phyloP scores from a whole-genome alignment of 805 yeast genomes.

The Myxozyma neotropica region DNA sequence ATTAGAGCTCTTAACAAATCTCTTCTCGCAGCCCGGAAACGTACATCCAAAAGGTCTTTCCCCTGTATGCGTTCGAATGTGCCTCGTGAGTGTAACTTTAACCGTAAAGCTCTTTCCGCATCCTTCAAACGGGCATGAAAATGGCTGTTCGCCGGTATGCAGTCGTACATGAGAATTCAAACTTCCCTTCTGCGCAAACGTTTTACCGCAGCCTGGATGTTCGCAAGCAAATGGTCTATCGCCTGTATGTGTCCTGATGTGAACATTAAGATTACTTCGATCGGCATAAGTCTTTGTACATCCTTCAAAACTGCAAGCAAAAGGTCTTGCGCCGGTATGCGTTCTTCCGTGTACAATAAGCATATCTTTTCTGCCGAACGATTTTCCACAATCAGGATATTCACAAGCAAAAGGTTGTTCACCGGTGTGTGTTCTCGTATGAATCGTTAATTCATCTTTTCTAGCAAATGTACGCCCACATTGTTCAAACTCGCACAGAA shows the following conservation, averaged over 20 bases:
- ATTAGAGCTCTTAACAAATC: conserved; percentile 60
- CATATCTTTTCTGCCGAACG: conserved; percentile 79
- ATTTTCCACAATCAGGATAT: conserved; percentile 62
- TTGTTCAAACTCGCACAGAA: conserved; percentile 59
- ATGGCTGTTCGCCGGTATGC: conserved; percentile 90
- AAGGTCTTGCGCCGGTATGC: conserved; percentile 90
- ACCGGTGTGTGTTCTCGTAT: conserved; percentile 81
- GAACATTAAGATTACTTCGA: conserved; percentile 85
- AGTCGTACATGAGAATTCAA: conserved; percentile 79
- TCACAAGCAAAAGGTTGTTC: conserved; percentile 80
- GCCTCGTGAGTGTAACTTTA: conserved; percentile 85
- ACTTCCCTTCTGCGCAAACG: conserved; percentile 52
- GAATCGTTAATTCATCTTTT: conserved; percentile 68
- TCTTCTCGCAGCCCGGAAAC: conserved; percentile 33
- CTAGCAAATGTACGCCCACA: conserved; percentile 52
- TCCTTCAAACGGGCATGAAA: conserved; percentile 74
- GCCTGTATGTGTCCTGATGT: conserved; percentile 71
- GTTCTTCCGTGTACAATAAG: conserved; percentile 79
- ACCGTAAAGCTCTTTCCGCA: conserved; percentile 83
- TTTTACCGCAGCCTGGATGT: conserved; percentile 26
- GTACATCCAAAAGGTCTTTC: conserved; percentile 34
- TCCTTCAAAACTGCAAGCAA: conserved; percentile 51
- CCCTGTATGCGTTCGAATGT: conserved; percentile 71
- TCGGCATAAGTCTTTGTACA: conserved; percentile 70
- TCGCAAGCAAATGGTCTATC: conserved; percentile 34